Base-by-base conservation (phyloP, 345 rosid genomes). In the Laguncularia racemosa region DNA sequence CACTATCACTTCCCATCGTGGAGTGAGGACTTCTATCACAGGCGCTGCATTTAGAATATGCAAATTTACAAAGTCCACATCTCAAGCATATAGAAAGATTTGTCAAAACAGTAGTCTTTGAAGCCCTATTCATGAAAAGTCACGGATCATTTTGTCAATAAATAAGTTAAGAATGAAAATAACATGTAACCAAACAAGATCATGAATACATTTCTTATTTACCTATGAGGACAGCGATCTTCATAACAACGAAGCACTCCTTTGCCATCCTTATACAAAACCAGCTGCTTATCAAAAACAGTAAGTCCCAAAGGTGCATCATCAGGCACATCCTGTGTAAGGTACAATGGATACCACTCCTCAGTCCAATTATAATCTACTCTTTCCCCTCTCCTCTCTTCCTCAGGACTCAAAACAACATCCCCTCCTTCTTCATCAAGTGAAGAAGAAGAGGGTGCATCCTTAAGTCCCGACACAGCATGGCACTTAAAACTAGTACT, bases 151-250 rank as follows among this genome's bases (percentile, higher is more conserved):
- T 23, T 23, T 6, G 6, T 33, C 40, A 33, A 33, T 33, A 33
- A 33, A 33, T 4, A 4, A 8, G 40, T 33, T 33, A 33, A 3
- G 40, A 6, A 33, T 33, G 6, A 33, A 33, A n/a, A n/a, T n/a
- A n/a, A 26, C 28, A 26, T 26, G 28, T 26, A 19, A 33, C 44
- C 3, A n/a, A 16, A 20, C 13, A 14, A 14, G 48, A 14, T 18
- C 64, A 54, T 23, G 38, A 10, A 46, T 10, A 19, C 43, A 51
- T 15, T 23, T 20, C 26, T 21, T 40, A 12, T 12, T 58, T 66
- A 92, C 98, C 96, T 86, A 70, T 92, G 98, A 38, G 98, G 88
- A 62, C 96, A 92, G 20, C 95, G 88, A 81, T 92, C 98, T 64
- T 89, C 91, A 58, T 66, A 78, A 60, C 98, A 92, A 0, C 75